Evolutionary conservation across 2,329 filamentous ascomycete species (phyloP).

Genomic region (Neoarthrinium moseri): DNA sequence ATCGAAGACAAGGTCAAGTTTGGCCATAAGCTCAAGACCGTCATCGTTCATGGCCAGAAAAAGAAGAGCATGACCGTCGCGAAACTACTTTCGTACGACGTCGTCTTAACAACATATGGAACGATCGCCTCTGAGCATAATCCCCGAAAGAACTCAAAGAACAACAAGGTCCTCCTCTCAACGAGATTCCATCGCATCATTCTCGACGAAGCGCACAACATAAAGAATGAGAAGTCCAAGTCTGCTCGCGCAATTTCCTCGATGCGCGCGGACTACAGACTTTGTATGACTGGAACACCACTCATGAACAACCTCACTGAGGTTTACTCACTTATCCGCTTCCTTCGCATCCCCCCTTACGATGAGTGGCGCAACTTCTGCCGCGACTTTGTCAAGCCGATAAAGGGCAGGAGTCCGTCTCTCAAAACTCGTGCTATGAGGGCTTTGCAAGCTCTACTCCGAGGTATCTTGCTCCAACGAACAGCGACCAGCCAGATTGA

Average conservation of each 20-base stretch:
- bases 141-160: slow-evolving; percentile 51
- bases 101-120: slow-evolving; percentile 78
- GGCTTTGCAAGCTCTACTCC: slow-evolving; percentile 72
- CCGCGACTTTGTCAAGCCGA: slow-evolving; percentile 32
- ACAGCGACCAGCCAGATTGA: slow-evolving; percentile 80
- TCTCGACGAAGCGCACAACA: slow-evolving; percentile 78
- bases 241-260: slow-evolving; percentile 58
- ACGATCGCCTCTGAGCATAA: slow-evolving; percentile 69
- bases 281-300: slow-evolving; percentile 79
- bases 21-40: slow-evolving; percentile 21
- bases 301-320: slow-evolving; percentile 88
- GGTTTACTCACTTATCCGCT: slow-evolving; percentile 74
- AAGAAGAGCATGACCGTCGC: slow-evolving; percentile 19
- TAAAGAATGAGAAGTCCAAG: slow-evolving; percentile 72
- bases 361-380: slow-evolving; percentile 64
- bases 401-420: slow-evolving; percentile 45
- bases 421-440: slow-evolving; percentile 57
- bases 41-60: slow-evolving; percentile 22
- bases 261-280: slow-evolving; percentile 63
- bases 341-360: slow-evolving; percentile 77
- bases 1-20: slow-evolving; percentile 25
- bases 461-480: slow-evolving; percentile 78
- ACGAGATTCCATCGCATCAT: slow-evolving; percentile 71
- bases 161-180: slow-evolving; percentile 53
- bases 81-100: slow-evolving; percentile 63